Base-by-base conservation (phyloP, 139 green algal species). In the Desmodesmus armatus region DNA sequence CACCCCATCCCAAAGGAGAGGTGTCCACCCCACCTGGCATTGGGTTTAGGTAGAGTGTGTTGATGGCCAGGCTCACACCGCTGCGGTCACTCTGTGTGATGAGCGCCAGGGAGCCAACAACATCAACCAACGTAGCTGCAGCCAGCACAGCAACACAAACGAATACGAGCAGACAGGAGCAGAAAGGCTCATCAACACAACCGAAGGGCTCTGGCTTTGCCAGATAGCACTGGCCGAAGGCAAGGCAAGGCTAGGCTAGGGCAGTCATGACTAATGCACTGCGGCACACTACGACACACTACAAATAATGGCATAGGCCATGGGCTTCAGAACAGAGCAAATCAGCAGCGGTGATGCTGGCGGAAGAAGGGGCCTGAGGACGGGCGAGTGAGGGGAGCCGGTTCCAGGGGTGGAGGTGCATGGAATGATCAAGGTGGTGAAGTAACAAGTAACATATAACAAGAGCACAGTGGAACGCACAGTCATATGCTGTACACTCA, bases 101-200 rank as follows among this genome's bases (percentile, higher is more conserved):
- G 23, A 87, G 55, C 6, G 72, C 82, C 19, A 72, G 71, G 23
- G 44, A 69, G 43, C 71, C 71, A 25, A 82, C 51, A 9, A 87
- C 82, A n/a, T 87, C 82, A n/a, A 86, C 80, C 29, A 86, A 51
- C 5, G 69, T 86, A 41, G 80, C 80, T 86, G 69, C 41, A 41
- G 11, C 31, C 31, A 25, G 33, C 21, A 69, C 23, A 29, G 41
- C 5, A 33, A 17, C 19, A 19, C 17, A 19, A 1, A 19, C 51
- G 17, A 27, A 62, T 19, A 62, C 17, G 17, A 27, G 51, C 51
- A 62, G 51, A 2, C 19, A 62, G 19, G 1, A 62, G 51, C 17
- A 62, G 19, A 17, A 62, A 62, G 1, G 1, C 1, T 62, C 21
- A 1, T 62, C 51, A 62, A 62, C 51, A 62, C 21, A 19, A 27